Evolutionary conservation across 352 stramenopile genomes (phyloP), one percentile per base, ranked within the genome.

Genomic region (Phytophthora palmivora): DNA sequence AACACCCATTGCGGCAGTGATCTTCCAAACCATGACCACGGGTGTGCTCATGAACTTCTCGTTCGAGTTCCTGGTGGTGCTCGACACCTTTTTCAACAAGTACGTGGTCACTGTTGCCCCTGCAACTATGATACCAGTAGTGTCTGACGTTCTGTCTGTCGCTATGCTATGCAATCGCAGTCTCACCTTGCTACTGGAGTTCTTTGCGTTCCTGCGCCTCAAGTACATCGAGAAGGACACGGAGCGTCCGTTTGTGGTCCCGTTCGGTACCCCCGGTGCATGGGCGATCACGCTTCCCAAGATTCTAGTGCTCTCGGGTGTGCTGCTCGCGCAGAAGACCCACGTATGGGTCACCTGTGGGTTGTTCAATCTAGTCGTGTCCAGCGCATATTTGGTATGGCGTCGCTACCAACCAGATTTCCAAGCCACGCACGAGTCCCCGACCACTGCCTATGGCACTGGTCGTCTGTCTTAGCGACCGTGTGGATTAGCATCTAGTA

Each of bases 61-160:
- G 26, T 95, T 95, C 48, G 76, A 88, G 67, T 86, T 87, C 32
- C 70, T 95, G 34, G 87, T 94, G 16, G 78, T 94, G 12, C 58
- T 95, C 9, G 87, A 95, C 63, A 95, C 87, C 0, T 91, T 92
- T 58, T 94, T 92, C 73, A 95, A 95, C 82, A 95, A 95, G 82
- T 93, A 74, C 48, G 82, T 88, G 24, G 6, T 28, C 24, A 3
- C 6, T 28, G 5, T 2, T 45, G 24, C 8, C 32, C 19, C n/a
- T 49, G 36, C 10, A 44, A 26, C 12, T 12, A 10, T 34, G 24
- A 34, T 34, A 10, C 3, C 7, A 34, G 19, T 37, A 39, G 41
- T 24, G 19, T 33, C 38, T 71, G 45, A 58, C 43, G 1, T 21
- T 18, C 41, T 43, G 2, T 52, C 19, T 32, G 6, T 46, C 11